Evolutionary conservation across 1,284 basidiomycete genomes (phyloP).

Genomic region (Pseudozyma sp.): DNA sequence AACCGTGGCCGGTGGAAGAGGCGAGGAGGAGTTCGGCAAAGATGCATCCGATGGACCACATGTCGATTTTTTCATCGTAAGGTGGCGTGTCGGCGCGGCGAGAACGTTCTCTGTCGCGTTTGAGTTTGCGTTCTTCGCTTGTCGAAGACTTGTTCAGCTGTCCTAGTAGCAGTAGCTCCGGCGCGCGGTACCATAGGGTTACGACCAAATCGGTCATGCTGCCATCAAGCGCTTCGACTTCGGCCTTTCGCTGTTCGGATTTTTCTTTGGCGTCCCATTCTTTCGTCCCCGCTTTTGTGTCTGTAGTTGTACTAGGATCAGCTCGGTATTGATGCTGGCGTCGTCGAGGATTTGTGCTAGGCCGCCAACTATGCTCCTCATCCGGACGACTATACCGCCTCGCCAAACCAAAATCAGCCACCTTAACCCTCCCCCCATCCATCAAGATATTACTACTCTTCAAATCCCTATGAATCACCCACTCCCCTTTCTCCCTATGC

Average conservation of each 20-base stretch:
- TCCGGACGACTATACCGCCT: slow-evolving; percentile 94
- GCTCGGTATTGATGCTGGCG: too few species aligned
- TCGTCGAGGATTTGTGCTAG: neutral
- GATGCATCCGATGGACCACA: slow-evolving; percentile 97
- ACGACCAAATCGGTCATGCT: slow-evolving; percentile 98
- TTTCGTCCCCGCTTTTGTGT: too few species aligned
- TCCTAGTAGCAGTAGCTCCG: slow-evolving; percentile 23
- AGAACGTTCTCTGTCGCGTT: neutral
- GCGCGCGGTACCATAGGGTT: slow-evolving; percentile 95
- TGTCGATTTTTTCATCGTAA: slow-evolving; percentile 65
- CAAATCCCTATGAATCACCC: slow-evolving; percentile 97
- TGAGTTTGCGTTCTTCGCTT: too few species aligned
- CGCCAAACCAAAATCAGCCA: slow-evolving; percentile 97
- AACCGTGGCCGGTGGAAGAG: slow-evolving; percentile 77
- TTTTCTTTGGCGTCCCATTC: too few species aligned
- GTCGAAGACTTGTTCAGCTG: neutral
- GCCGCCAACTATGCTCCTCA: slow-evolving; percentile 7
- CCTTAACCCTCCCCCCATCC: slow-evolving; percentile 97
- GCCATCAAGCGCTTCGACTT: slow-evolving; percentile 70
- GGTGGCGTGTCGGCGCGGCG: slow-evolving; percentile 1
- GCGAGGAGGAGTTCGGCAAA: slow-evolving; percentile 90
- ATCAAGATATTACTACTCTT: slow-evolving; percentile 98
- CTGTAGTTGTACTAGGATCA: too few species aligned
- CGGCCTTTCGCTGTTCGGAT: slow-evolving; percentile 61
- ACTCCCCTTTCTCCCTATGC: slow-evolving; percentile 93